Evolutionary conservation across 352 stramenopile genomes (phyloP).

Genomic region (Pythium volutum): DNA sequence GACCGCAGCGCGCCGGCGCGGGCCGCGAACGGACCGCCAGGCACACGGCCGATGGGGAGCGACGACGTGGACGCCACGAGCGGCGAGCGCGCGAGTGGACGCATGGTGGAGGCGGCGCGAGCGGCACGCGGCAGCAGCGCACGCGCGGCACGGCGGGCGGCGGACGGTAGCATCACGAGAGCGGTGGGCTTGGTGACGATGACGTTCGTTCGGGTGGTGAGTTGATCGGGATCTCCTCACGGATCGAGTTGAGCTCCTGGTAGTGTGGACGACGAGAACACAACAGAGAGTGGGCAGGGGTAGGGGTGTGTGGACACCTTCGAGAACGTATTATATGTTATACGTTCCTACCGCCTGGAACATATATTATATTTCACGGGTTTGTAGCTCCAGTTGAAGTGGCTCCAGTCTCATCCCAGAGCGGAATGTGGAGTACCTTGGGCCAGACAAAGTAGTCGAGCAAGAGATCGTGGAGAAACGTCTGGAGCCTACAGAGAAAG

Average conservation of each 20-base stretch:
- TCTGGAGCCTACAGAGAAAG: slow-evolving; percentile 48
- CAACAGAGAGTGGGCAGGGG: background rate
- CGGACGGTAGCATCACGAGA: slow-evolving; percentile 10
- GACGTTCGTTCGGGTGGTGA: slow-evolving; percentile 11
- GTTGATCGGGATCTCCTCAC: background rate
- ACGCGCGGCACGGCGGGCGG: slow-evolving; percentile 5
- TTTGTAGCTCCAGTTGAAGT: slow-evolving; percentile 4
- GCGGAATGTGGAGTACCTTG: slow-evolving; percentile 59
- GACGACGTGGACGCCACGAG: background rate
- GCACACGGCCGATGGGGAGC: background rate
- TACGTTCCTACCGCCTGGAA: background rate
- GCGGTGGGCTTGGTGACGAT: background rate
- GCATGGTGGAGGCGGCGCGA: background rate
- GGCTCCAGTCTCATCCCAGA: slow-evolving; percentile 48
- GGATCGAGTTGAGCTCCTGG: background rate
- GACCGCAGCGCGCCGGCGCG: slow-evolving; percentile 54
- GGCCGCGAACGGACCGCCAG: slow-evolving; percentile 12
- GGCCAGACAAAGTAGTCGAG: slow-evolving; percentile 79
- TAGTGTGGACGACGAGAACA: background rate
- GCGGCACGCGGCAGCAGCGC: background rate
- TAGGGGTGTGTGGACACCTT: background rate
- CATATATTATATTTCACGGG: slow-evolving; percentile 16
- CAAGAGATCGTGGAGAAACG: slow-evolving; percentile 71
- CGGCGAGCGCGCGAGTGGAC: slow-evolving; percentile 11
- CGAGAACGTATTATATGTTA: slow-evolving; percentile 4